These are phyloP conservation scores for Macrolepiota albuminosa DNA, from an alignment of 768 basidiomycete genomes.

Conservation along the genomic window DNA sequence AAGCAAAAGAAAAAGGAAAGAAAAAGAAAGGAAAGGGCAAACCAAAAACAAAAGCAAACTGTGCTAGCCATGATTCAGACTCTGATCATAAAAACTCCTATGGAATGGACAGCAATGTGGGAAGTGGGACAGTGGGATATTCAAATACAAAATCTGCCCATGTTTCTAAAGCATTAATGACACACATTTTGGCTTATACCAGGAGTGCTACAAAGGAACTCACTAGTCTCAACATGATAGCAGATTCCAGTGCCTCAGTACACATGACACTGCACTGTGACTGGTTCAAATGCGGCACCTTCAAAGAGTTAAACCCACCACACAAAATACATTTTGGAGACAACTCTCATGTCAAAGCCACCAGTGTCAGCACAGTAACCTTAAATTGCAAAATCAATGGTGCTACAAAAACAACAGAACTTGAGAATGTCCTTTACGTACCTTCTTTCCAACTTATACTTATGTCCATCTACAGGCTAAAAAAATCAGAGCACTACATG, in stretches of 20 bases:
- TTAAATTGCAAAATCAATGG: too few relatives aligned
- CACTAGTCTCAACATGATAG: neutral
- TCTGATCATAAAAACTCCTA: neutral
- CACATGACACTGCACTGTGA: neutral
- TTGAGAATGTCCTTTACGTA: too few relatives aligned
- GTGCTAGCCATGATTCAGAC: too few relatives aligned
- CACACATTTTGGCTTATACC: neutral
- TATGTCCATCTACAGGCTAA: too few relatives aligned
- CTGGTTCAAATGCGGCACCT: neutral
- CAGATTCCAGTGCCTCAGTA: neutral
- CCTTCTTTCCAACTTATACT: too few relatives aligned
- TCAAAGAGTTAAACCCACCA: neutral
- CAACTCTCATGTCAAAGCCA: too few relatives aligned
- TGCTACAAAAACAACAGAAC: too few relatives aligned
- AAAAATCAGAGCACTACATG: too few relatives aligned
- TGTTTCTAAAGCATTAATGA: neutral
- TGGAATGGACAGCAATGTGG: neutral
- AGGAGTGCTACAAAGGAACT: neutral
- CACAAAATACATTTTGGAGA: neutral
- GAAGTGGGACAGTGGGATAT: neutral
- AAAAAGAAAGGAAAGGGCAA: neutral
- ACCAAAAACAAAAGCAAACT: neutral
- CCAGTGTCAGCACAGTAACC: neutral
- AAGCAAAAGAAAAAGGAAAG: neutral
- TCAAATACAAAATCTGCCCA: neutral